These are phyloP conservation scores for Xylaria sp. DNA, from an alignment of 2,329 filamentous ascomycete species.

Conservation along the genomic window DNA sequence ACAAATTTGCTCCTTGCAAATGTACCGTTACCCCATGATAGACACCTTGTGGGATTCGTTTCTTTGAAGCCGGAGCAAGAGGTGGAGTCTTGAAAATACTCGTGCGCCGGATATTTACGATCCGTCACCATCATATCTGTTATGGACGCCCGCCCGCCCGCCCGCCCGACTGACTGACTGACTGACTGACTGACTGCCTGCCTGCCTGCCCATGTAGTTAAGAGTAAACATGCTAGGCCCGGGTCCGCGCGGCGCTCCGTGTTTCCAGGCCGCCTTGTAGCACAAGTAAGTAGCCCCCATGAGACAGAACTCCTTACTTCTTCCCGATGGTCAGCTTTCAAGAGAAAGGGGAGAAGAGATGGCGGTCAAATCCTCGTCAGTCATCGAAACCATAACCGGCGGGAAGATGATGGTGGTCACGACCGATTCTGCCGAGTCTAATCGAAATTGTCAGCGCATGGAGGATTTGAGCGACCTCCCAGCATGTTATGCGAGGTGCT, in stretches of 20 bases:
- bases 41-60: constrained; percentile 1
- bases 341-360: background rate
- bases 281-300: background rate
- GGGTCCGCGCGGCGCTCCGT: constrained; percentile 25
- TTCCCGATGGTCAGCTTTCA: background rate
- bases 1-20: constrained; percentile 2
- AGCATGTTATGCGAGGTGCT: constrained; percentile 33
- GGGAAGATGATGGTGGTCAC: constrained; percentile 21
- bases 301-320: background rate
- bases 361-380: constrained; percentile 10
- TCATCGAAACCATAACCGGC: constrained; percentile 12
- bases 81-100: background rate
- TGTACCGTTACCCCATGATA: constrained; percentile 5
- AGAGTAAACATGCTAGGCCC: constrained; percentile 15
- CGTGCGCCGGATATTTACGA: background rate
- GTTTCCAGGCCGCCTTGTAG: constrained; percentile 14
- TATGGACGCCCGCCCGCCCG: constrained; percentile 8
- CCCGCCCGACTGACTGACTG: no score
- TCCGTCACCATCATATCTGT: background rate
- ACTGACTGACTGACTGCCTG: no score
- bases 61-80: background rate
- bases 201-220: no score
- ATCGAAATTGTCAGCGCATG: constrained; percentile 34
- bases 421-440: constrained; percentile 26
- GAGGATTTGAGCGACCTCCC: constrained; percentile 27